Evolutionary conservation across 345 rosid genomes (phyloP).

Genomic region (Syzygium aromaticum): DNA sequence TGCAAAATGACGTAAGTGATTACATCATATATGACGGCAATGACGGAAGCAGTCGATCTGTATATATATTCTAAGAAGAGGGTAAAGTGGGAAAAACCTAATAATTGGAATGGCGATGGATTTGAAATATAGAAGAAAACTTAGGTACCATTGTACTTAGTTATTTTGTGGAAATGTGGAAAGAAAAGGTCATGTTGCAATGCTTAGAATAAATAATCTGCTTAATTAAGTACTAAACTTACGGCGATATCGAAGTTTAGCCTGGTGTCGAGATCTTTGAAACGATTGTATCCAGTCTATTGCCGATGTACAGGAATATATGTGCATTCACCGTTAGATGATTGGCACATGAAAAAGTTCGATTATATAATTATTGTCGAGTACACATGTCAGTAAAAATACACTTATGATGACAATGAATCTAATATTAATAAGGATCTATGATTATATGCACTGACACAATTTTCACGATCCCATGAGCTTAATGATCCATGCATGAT

Average conservation of each 20-base stretch:
- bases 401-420: background rate
- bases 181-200: background rate
- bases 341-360: background rate
- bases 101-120: background rate
- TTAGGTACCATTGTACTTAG: background rate
- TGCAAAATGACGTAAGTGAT: background rate
- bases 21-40: background rate
- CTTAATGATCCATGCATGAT: background rate
- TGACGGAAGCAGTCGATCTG: background rate
- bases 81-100: background rate
- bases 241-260: background rate
- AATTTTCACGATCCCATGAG: background rate
- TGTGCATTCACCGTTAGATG: background rate
- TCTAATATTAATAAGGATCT: background rate
- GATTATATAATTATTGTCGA: fast-evolving
- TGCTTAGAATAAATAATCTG: background rate
- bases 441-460: background rate
- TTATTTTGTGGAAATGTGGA: background rate
- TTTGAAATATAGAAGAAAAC: background rate
- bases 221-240: background rate
- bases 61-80: background rate
- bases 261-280: background rate
- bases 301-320: background rate
- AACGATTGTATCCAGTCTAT: background rate
- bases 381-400: background rate